These are phyloP conservation scores for Psilocybe mexicana DNA, from an alignment of 1,284 basidiomycete genomes.

Conservation along the genomic window DNA sequence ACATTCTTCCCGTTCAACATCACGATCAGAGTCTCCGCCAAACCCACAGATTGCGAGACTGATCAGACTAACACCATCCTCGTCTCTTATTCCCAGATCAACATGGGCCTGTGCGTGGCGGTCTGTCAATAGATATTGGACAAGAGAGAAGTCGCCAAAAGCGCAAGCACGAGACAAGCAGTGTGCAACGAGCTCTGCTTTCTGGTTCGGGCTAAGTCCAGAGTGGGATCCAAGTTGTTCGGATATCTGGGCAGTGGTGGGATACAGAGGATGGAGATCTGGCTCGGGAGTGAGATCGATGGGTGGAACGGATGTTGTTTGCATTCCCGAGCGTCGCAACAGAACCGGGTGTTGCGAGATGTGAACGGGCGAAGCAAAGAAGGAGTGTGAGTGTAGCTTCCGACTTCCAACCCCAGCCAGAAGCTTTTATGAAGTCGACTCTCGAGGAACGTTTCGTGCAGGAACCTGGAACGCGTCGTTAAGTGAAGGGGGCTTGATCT, in stretches of 20 bases:
- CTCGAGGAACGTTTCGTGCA: background rate
- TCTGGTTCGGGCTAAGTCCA: slow-evolving; percentile 66
- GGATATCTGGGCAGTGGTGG: slow-evolving; percentile 61
- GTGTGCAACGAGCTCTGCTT: slow-evolving; percentile 67
- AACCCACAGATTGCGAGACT: slow-evolving; percentile 84
- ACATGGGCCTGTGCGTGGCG: slow-evolving; percentile 67
- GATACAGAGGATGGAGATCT: slow-evolving; percentile 75
- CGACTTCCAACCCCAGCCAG: background rate
- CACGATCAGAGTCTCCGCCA: slow-evolving; percentile 77
- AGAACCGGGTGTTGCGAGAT: background rate
- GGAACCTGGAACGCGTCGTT: slow-evolving; percentile 1
- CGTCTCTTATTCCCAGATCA: slow-evolving; percentile 72
- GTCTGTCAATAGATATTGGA: slow-evolving; percentile 73
- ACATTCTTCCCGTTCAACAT: slow-evolving; percentile 86
- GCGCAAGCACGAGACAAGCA: slow-evolving; percentile 70
- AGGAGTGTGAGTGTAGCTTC: background rate
- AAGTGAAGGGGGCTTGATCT: background rate
- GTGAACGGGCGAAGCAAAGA: background rate
- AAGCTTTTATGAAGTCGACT: background rate
- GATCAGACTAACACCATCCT: slow-evolving; percentile 80
- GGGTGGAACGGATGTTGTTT: slow-evolving; percentile 9
- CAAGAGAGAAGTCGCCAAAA: slow-evolving; percentile 70
- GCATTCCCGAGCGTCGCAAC: slow-evolving; percentile 10
- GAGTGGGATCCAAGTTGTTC: slow-evolving; percentile 64
- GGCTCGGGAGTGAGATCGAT: slow-evolving; percentile 66